Conservation (phyloP, 257 asterid species). For the Asclepias syriaca region DNA sequence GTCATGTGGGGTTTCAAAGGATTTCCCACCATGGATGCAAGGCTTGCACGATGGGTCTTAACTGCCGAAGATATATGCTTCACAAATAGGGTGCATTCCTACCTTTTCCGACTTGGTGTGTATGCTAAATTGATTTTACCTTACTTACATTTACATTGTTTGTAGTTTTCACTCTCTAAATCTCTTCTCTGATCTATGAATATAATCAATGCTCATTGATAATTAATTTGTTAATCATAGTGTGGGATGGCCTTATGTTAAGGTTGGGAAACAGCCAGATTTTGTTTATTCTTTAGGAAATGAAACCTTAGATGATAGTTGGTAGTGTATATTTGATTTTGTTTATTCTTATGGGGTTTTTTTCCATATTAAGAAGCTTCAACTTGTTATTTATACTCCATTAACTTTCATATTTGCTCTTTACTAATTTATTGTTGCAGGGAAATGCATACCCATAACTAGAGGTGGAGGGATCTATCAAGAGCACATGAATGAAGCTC, state of each 20-base stretch:
- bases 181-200: background rate
- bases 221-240: background rate
- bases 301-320: background rate
- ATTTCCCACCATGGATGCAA: constrained; percentile 65
- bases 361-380: background rate
- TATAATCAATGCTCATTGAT: background rate
- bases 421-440: constrained; percentile 38
- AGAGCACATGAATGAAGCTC: constrained; percentile 95
- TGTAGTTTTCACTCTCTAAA: background rate
- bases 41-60: constrained; percentile 82
- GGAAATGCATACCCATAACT: constrained; percentile 93
- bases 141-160: background rate
- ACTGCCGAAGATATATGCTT: constrained; percentile 98
- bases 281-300: background rate
- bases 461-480: constrained; percentile 97
- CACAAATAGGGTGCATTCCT: constrained; percentile 62
- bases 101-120: constrained; percentile 86
- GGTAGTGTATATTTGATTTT: background rate
- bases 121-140: constrained; percentile 20
- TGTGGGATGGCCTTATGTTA: background rate
- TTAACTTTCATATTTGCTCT: background rate
- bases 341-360: background rate
- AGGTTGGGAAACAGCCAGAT: background rate
- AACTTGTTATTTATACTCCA: background rate
- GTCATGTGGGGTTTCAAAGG: constrained; percentile 86